These are phyloP conservation scores for Mycena polygramma DNA, from an alignment of 768 basidiomycete species.

Conservation along the genomic window DNA sequence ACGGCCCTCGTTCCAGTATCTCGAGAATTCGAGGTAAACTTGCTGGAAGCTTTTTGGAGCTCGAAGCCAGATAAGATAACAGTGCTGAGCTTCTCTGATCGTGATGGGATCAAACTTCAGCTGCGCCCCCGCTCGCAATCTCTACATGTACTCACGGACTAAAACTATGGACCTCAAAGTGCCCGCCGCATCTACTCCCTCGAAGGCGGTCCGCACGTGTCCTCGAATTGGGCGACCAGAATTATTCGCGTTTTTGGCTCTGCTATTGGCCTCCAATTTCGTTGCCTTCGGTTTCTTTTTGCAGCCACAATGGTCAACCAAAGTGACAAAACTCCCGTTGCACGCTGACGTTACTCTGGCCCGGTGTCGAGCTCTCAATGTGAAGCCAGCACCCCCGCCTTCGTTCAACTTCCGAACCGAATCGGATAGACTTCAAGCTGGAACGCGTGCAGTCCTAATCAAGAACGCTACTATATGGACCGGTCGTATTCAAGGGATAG, in stretches of 20 bases:
- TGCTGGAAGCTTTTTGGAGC: too few species aligned
- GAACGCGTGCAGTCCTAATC: constrained; percentile 74
- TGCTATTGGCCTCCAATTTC: constrained; percentile 26
- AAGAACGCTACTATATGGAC: constrained; percentile 81
- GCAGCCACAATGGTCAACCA: constrained; percentile 4
- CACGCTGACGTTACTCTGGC: constrained; percentile 60
- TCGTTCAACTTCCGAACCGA: constrained; percentile 54
- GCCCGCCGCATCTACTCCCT: background rate
- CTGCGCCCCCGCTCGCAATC: too few species aligned
- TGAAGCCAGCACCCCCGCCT: constrained; percentile 60
- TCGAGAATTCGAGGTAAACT: too few species aligned
- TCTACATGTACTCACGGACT: too few species aligned
- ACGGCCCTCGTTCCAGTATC: too few species aligned
- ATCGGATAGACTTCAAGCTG: constrained; percentile 74
- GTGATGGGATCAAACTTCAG: too few species aligned
- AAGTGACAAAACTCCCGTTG: constrained; percentile 38
- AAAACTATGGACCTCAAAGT: constrained; percentile 7
- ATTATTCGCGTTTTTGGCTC: constrained; percentile 19
- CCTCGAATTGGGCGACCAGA: background rate
- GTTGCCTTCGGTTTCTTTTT: constrained; percentile 16
- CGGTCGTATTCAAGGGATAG: constrained; percentile 64
- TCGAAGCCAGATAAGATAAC: too few species aligned
- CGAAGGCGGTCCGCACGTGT: background rate
- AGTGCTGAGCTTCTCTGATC: too few species aligned
- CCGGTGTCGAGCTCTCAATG: constrained; percentile 63